Evolutionary conservation across 23 red algal genomes (phyloP), one percentile per base, ranked within the genome.

Genomic region (Pyropia yezoensis): DNA sequence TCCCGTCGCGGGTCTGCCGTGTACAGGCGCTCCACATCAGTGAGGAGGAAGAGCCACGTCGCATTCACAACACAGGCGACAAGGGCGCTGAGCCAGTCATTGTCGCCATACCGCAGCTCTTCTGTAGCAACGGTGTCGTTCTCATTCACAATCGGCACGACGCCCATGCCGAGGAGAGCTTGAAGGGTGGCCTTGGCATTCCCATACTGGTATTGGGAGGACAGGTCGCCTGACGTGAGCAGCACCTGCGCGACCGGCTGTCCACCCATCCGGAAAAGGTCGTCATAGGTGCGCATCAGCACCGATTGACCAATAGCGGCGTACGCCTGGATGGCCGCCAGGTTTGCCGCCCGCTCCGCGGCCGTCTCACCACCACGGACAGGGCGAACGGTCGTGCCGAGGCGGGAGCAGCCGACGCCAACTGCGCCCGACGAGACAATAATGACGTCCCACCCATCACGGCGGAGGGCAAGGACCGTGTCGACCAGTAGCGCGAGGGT

Each of bases 11-110:
- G 94, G 63, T 98, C 79, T 0, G 85, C 78, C 23, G 94, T 98
- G 71, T 91, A 98, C 16, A 98, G 82, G 45, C 83, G 80, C 22
- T 98, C 86, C 25, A 98, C 94, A 56, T 98, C 94, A 14, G 94
- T 98, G 49, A 98, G 80, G 47, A 98, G 66, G 58, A 98, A 98
- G 16, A 98, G 80, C 86, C 87, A 98, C 67, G 83, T 74, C 2
- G 94, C 94, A 33, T 80, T 71, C 1, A 98, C 77, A 17, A 89
- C 50, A 18, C 85, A 74, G 26, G 85, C 88, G 18, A 98, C 94
- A 14, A 98, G 63, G 13, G 84, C 85, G 13, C 71, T 78, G 2
- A 97, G 63, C 77, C 73, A 84, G 54, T 95, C 90, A 62, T 95
- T 87, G 70, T 95, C 90, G n/a, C 90, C 90, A 34, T 75, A 87